Base-by-base conservation (phyloP, 306 rosid genomes). In the Coriaria nepalensis region DNA sequence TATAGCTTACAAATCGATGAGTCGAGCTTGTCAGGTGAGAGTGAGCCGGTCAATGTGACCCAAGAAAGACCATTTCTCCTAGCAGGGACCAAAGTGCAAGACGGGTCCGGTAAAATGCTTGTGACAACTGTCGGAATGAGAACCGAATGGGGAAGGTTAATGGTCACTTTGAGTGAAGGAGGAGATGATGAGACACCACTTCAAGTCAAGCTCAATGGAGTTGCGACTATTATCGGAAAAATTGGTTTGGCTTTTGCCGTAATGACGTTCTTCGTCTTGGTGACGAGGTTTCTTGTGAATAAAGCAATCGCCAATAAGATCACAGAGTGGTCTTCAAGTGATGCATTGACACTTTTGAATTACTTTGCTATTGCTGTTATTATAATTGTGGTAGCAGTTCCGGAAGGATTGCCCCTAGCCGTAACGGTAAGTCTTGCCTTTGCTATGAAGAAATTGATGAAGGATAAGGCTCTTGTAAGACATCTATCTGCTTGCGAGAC, bases 121-220 rank as follows among this genome's bases (percentile, higher is more conserved):
- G 82, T 84, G 40, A 70, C 87, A 29, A 59, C 85, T 8, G 97
- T 90, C 55, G 95, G 97, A 2, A 82, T 75, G 94, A 79, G 74
- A 55, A 90, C 95, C n/a, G 95, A 90, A 79, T 90, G 97, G 97
- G 95, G 95, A 63, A 68, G 82, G 56, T 66, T 90, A 55, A 90
- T 90, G 95, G 87, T 56, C 13, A 71, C 94, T 35, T 50, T 90
- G 50, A 81, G 72, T 53, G 97, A 90, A 72, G 94, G 76, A 2
- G 97, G 97, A 37, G 81, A 78, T 3, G 80, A 84, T 41, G 97
- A 90, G 67, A 90, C 97, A 6, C 97, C 97, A 2, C 78, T 90
- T 44, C 95, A 90, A 68, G 97, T 90, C 33, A 90, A 90, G 62
- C 76, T 90, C 35, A 84, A 90, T 45, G 97, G 95, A 9, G 95